Base-by-base conservation (phyloP, 139 green algal species). In the Nannochloris sp. region DNA sequence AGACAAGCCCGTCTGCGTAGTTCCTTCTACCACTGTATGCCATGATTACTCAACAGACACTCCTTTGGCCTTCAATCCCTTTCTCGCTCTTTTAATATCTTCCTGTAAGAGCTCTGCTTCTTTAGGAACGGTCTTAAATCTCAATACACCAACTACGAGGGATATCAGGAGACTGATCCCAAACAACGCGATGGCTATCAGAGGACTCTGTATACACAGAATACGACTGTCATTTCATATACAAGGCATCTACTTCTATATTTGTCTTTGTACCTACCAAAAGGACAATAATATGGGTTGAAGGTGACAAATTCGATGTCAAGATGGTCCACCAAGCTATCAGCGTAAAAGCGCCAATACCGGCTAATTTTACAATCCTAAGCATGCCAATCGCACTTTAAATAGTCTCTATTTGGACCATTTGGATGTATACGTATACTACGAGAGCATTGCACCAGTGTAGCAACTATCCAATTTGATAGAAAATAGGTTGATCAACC, bases 41-140 rank as follows among this genome's bases (percentile, higher is more conserved):
- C 51, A 44, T 56, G 3, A 12, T 45, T 61, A 66, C n/a, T 55
- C 25, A 8, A 44, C 10, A 33, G 33, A 25, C 23, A 66, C 26
- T 23, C 36, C 36, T 4, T 3, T 29, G n/a, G n/a, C n/a, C 6
- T 20, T 33, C 11, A 66, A 44, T 13, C 25, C 13, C 20, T 66
- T 53, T 25, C 33, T 53, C 20, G 60, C 60, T 23, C 60, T 29
- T 45, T 25, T 57, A 44, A 66, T 66, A n/a, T 66, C 77, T 72
- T 81, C 17, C 3, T 78, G 63, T 8, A 87, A 72, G 10, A 61
- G 25, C 3, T 61, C 58, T 0, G 70, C 62, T 50, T 83, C 81
- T 37, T 70, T 56, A 1, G 81, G 81, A 50, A 68, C 78, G 13
- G 75, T 84, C 13, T 49, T 49, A 57, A 87, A 87, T 1, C 66